A percentile compares a stretch with the other conserved stretches of the same genome.
Evolutionary conservation across 2,329 filamentous ascomycete species (phyloP).

Genomic region (Aspergillus neoniger): DNA sequence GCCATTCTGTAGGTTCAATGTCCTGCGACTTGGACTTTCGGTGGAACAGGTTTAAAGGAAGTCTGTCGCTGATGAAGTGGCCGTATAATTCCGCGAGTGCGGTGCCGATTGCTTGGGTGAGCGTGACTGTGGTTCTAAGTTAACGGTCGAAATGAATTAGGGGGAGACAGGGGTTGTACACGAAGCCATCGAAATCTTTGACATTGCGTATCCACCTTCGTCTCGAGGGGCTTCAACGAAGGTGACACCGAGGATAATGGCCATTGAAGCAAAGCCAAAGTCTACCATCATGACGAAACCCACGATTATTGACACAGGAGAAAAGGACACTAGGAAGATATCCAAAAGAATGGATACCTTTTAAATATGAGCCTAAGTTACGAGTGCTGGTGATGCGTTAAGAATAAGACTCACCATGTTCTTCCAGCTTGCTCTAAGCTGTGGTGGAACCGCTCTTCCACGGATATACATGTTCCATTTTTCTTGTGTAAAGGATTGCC

Average conservation of each 20-base stretch:
- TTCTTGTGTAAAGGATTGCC: not conserved
- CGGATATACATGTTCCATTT: not conserved
- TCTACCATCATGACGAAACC: not conserved
- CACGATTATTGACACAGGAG: not conserved
- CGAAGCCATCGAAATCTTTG: not conserved
- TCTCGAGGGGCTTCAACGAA: not conserved
- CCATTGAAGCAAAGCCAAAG: not conserved
- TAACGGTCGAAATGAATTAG: not conserved
- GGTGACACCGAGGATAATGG: not conserved
- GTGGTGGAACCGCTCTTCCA: not conserved
- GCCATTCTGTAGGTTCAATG: constrained; percentile 25
- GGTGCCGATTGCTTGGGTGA: not conserved
- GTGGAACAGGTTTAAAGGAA: constrained; percentile 39
- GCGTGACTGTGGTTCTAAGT: not conserved
- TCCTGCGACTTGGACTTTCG: constrained; percentile 25
- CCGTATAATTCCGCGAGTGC: constrained; percentile 37
- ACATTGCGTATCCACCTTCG: not conserved
- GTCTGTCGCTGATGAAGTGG: constrained; percentile 41
- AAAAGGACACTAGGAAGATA: not conserved
- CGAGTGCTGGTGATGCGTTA: not conserved
- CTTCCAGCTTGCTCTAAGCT: not conserved
- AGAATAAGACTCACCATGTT: not conserved
- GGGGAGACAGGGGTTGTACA: not conserved
- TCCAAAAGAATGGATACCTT: not conserved
- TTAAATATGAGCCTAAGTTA: not conserved